Evolutionary conservation across 768 basidiomycete genomes (phyloP).

Genomic region (Tephrocybe sp.): DNA sequence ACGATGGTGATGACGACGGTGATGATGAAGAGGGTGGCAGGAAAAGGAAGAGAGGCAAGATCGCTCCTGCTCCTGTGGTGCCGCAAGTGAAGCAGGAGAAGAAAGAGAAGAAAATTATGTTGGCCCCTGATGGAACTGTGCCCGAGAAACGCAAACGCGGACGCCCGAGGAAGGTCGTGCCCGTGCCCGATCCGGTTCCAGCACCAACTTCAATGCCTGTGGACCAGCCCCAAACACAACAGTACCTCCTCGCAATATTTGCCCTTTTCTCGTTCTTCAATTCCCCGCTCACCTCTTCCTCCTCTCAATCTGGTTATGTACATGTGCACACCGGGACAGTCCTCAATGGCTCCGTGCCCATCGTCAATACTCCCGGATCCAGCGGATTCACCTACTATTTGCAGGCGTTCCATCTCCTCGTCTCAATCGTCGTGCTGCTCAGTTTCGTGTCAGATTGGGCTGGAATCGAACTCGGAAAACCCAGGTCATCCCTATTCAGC

Average conservation of each 20-base stretch:
- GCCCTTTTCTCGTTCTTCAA: constrained; percentile 88
- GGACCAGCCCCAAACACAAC: constrained; percentile 31
- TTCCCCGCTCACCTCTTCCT: constrained; percentile 55
- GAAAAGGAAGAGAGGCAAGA: constrained; percentile 66
- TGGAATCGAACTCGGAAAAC: constrained; percentile 22
- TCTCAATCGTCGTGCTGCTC: constrained; percentile 62
- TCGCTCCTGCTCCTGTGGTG: constrained; percentile 27
- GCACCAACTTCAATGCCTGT: constrained; percentile 25
- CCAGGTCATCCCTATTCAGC: neutral
- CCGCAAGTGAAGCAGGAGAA: constrained; percentile 40
- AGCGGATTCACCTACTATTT: constrained; percentile 55
- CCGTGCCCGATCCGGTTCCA: constrained; percentile 39
- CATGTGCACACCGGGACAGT: constrained; percentile 64
- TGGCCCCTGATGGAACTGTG: constrained; percentile 30
- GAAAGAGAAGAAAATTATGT: constrained; percentile 46
- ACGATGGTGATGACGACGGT: constrained; percentile 58
- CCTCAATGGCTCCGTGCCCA: constrained; percentile 31
- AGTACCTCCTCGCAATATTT: constrained; percentile 81
- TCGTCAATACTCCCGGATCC: constrained; percentile 14
- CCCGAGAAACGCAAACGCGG: constrained; percentile 86
- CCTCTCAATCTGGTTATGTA: constrained; percentile 26
- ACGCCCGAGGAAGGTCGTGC: constrained; percentile 71
- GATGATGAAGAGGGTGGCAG: constrained; percentile 47
- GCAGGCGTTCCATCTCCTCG: constrained; percentile 66
- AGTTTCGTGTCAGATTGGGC: constrained; percentile 45